Percentiles rank a stretch among this genome's conserved stretches.
Conservation (phyloP, 2,329 filamentous ascomycete genomes). For the Paracoccidioides brasiliensis region DNA sequence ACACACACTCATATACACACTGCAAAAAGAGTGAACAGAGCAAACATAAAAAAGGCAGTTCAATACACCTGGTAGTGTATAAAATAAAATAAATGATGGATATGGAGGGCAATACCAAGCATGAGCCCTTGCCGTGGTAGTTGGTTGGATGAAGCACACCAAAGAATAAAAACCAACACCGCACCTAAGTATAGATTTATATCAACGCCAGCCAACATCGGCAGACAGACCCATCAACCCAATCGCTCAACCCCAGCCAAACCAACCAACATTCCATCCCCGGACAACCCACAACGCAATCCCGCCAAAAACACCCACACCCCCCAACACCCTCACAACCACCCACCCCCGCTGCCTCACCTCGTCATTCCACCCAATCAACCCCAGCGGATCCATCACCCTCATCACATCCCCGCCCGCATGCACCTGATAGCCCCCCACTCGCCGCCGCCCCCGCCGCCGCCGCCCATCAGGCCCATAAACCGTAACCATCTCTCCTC, state of each 20-base stretch:
- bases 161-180: not conserved
- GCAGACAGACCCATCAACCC: not conserved
- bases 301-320: conserved; percentile 61
- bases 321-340: conserved; percentile 59
- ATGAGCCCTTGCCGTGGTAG: too few species aligned
- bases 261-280: conserved; percentile 15
- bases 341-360: conserved; percentile 53
- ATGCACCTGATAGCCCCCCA: conserved; percentile 17
- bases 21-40: too few species aligned
- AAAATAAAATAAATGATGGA: too few species aligned
- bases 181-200: not conserved
- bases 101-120: too few species aligned
- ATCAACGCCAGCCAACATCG: not conserved
- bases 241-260: conserved; percentile 1
- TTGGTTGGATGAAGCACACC: too few species aligned
- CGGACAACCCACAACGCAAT: conserved; percentile 50
- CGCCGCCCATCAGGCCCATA: conserved; percentile 15
- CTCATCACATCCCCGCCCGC: conserved; percentile 26
- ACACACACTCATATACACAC: too few species aligned
- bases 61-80: too few species aligned
- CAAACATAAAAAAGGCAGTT: too few species aligned
- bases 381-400: conserved; percentile 64
- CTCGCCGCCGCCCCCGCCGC: conserved; percentile 8
- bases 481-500: conserved; percentile 14
- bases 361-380: conserved; percentile 56